Conservation (phyloP, 2,329 filamentous ascomycete species). For the Lasiodiplodia sp. region DNA sequence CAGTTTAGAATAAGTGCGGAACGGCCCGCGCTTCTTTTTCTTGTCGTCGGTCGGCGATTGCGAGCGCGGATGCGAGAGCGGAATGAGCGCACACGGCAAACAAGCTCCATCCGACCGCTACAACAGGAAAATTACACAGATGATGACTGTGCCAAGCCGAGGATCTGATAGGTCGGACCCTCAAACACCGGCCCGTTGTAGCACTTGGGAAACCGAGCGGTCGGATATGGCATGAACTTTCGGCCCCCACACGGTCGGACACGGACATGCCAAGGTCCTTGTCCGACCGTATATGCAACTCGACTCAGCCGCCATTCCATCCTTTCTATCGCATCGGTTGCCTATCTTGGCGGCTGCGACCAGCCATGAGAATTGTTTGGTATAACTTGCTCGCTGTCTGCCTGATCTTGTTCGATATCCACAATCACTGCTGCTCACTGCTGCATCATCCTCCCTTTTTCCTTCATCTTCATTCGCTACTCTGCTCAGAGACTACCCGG, state of each 20-base stretch:
- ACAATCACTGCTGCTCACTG: not conserved
- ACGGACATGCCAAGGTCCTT: not conserved
- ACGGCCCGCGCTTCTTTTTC: not conserved
- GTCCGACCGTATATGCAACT: not conserved
- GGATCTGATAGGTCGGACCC: no score
- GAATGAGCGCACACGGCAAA: not conserved
- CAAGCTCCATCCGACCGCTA: not conserved
- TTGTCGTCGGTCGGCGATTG: not conserved
- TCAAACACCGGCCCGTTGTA: no score
- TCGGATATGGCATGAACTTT: not conserved
- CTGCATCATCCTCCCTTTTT: not conserved
- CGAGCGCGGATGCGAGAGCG: not conserved
- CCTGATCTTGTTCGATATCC: not conserved
- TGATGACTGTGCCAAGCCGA: not conserved
- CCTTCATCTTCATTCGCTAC: not conserved
- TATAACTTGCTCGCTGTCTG: not conserved
- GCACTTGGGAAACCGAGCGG: not conserved
- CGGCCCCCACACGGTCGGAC: not conserved
- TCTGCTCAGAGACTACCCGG: not conserved
- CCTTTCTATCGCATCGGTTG: not conserved
- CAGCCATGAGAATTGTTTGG: not conserved
- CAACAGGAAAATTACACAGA: not conserved
- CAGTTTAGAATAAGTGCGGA: not conserved
- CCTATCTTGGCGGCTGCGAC: not conserved
- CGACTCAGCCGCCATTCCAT: not conserved